Percentiles rank a stretch among this genome's conserved stretches.
These are phyloP conservation scores for Epicoccum sorghinum DNA, from an alignment of 2,329 filamentous ascomycete species.

Conservation along the genomic window DNA sequence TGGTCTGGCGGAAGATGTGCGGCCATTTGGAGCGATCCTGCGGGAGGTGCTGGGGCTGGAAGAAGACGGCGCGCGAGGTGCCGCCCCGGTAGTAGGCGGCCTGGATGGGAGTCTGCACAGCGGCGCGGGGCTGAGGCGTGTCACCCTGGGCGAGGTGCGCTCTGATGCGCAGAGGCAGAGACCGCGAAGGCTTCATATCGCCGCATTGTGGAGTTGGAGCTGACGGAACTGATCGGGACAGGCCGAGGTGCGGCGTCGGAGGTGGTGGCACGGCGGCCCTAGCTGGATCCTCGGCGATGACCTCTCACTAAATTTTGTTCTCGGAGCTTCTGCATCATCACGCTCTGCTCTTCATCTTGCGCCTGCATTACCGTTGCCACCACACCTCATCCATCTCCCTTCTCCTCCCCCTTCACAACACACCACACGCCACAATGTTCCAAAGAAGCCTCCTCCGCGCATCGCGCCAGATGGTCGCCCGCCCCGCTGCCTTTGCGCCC, in stretches of 20 bases:
- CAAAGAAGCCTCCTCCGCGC: conserved; percentile 59
- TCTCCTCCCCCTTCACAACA: not conserved
- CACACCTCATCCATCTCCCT: not conserved
- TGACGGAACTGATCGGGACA: conserved; percentile 16
- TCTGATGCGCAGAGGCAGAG: conserved; percentile 22
- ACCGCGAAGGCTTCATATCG: conserved; percentile 28
- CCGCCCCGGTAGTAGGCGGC: conserved; percentile 71
- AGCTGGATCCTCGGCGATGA: conserved; percentile 8
- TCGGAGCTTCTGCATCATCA: conserved; percentile 21
- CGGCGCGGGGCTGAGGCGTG: conserved; percentile 10
- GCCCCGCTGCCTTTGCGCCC: conserved; percentile 49
- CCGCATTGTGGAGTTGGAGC: conserved; percentile 17
- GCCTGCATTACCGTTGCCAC: conserved; percentile 1
- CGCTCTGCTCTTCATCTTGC: conserved; percentile 2
- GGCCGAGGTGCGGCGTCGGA: conserved; percentile 24
- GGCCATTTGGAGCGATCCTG: conserved; percentile 54
- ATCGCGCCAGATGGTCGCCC: conserved; percentile 51
- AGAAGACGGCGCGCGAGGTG: conserved; percentile 71
- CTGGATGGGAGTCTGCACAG: conserved; percentile 28
- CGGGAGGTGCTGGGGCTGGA: conserved; percentile 61
- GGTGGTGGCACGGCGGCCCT: conserved; percentile 1
- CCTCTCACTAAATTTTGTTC: conserved; percentile 28
- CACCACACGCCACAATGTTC: conserved; percentile 50
- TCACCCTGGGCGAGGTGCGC: conserved; percentile 15
- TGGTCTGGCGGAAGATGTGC: conserved; percentile 61